Evolutionary conservation across 1,284 basidiomycete species (phyloP), one percentile per base, ranked within the genome.

Genomic region (Kalmanozyma brasiliensis): DNA sequence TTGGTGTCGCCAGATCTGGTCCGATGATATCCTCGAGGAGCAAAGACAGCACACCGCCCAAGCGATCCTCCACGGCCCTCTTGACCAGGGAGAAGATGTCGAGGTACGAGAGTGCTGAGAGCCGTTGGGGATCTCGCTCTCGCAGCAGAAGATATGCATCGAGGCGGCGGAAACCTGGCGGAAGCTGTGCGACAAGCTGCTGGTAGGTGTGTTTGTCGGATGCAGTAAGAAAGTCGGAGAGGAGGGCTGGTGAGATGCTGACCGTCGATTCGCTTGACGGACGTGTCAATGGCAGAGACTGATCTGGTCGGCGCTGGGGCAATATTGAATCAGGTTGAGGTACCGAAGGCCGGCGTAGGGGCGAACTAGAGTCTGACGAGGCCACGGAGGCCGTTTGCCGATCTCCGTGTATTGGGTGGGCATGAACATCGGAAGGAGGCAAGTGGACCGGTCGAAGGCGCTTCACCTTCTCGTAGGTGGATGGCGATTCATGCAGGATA

Each of bases 101-200:
- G 1, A 17, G 16, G 33, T 42, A 44, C 10, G 52, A 46, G 24
- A 69, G 56, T 8, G 49, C 32, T 14, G 60, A 46, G 11, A 69
- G 46, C 19, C 55, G 48, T 23, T 59, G 43, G 0, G 60, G 60
- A 17, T 69, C 48, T 10, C 30, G 41, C 23, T 60, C 42, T 36
- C 66, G 60, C 16, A 69, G 52, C 8, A 60, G 35, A 20, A 69
- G 37, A 26, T 69, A 69, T 0, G 66, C 66, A 35, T 69, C 66
- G 24, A 64, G 49, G 33, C 45, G 45, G 14, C 44, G 48, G n/a
- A 63, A 48, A 19, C 34, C 42, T 1, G 51, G 13, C 4, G 56
- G 52, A 1, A 69, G 47, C 23, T 59, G 42, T 5, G 42, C 22
- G 41, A 43, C 52, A 40, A 63, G 37, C 1, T 32, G 29, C 5